Evolutionary conservation across 2,329 filamentous ascomycete genomes (phyloP).

Genomic region (Hymenoscyphus salicellus): DNA sequence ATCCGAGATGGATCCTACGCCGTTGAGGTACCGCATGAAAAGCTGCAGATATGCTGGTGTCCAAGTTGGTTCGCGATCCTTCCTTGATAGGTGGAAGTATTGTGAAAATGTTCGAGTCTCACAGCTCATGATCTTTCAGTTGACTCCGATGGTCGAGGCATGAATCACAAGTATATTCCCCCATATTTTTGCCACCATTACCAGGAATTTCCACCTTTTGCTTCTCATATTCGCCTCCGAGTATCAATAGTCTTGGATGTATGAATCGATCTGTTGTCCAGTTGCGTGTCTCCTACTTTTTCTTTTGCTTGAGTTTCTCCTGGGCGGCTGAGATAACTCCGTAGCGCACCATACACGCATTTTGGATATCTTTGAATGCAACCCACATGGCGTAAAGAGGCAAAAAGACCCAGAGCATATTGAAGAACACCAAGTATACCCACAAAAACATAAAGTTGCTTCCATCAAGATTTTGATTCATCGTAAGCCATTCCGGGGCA

Average conservation of each 20-base stretch:
- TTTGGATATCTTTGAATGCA: slow-evolving; percentile 52
- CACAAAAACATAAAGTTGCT: slow-evolving; percentile 62
- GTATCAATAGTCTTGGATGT: neutral
- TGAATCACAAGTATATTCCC: neutral
- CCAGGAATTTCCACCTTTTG: neutral
- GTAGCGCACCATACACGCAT: slow-evolving; percentile 48
- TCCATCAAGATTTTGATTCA: slow-evolving; percentile 59
- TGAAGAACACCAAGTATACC: slow-evolving; percentile 68
- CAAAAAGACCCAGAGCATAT: slow-evolving; percentile 64
- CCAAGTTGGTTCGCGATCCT: neutral
- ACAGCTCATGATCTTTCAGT: neutral
- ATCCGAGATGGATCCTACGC: neutral
- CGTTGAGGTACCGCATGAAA: neutral
- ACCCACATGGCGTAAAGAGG: slow-evolving; percentile 59
- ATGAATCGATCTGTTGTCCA: neutral
- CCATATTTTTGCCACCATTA: neutral
- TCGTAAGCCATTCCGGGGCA: slow-evolving; percentile 65
- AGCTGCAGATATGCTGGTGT: neutral
- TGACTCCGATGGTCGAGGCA: neutral
- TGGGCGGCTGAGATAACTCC: slow-evolving; percentile 27
- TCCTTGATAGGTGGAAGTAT: neutral
- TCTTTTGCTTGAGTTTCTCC: slow-evolving; percentile 37
- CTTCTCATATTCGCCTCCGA: neutral
- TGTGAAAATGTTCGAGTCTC: neutral
- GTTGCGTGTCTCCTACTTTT: neutral